Evolutionary conservation across 129 eudicot genomes (phyloP).

Genomic region (Lactuca sativa): DNA sequence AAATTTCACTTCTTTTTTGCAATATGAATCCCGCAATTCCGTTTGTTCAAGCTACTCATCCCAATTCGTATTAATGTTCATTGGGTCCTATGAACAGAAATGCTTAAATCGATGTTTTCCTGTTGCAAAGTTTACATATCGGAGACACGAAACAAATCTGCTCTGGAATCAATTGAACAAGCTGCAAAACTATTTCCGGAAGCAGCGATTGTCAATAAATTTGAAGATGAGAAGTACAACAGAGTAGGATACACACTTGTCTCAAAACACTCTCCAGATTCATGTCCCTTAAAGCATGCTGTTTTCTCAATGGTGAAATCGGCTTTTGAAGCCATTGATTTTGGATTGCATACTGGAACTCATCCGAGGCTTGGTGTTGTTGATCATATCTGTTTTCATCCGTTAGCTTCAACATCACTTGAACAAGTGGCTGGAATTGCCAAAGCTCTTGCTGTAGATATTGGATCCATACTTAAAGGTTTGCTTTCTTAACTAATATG

Average conservation of each 20-base stretch:
- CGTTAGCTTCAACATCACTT: constrained; percentile 55
- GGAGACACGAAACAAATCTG: constrained; percentile 83
- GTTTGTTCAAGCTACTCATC: neutral
- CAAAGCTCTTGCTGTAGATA: constrained; percentile 62
- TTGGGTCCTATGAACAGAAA: constrained; percentile 15
- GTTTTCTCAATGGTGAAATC: constrained; percentile 80
- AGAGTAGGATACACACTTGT: constrained; percentile 97
- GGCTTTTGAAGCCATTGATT: constrained; percentile 77
- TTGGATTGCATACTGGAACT: constrained; percentile 64
- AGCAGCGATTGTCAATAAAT: constrained; percentile 70
- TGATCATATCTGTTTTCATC: constrained; percentile 91
- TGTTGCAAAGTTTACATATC: constrained; percentile 94
- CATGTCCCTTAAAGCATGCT: constrained; percentile 50
- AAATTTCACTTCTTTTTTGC: neutral
- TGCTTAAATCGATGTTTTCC: constrained; percentile 65
- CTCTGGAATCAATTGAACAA: constrained; percentile 72
- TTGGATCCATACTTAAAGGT: constrained; percentile 80
- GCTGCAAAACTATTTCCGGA: constrained; percentile 72
- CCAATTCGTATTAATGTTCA: neutral
- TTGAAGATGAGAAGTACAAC: constrained; percentile 83
- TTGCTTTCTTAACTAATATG: constrained; percentile 5
- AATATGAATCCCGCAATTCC: neutral
- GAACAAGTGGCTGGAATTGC: constrained; percentile 64
- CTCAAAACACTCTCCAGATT: constrained; percentile 40
- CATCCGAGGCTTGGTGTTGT: constrained; percentile 98